Percentiles rank a stretch among this genome's conserved stretches.
These are phyloP conservation scores for Aspergillus caelatus DNA, from an alignment of 2,329 filamentous ascomycete genomes.

Conservation along the genomic window DNA sequence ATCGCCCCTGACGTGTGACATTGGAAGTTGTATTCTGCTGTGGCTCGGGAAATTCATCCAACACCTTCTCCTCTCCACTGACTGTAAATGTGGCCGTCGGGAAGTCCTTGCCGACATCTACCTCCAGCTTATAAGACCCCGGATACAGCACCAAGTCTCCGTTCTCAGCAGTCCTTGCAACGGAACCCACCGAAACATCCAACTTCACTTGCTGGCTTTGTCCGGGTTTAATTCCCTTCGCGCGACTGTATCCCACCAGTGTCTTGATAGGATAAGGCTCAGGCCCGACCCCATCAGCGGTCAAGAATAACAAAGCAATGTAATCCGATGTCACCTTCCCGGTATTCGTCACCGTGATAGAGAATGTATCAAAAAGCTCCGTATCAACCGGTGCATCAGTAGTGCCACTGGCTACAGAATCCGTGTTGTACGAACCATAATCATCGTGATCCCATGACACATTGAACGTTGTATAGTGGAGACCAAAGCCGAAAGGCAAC, in stretches of 20 bases:
- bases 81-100: neutral
- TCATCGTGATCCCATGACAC: constrained; percentile 5
- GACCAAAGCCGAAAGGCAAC: constrained; percentile 41
- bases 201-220: constrained; percentile 25
- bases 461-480: constrained; percentile 45
- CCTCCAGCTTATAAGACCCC: constrained; percentile 28
- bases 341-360: constrained; percentile 33
- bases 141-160: constrained; percentile 39
- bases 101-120: constrained; percentile 7
- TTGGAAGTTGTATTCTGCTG: neutral
- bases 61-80: neutral
- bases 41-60: neutral
- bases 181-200: constrained; percentile 32
- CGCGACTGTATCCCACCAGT: constrained; percentile 33
- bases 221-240: constrained; percentile 22
- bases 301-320: constrained; percentile 36
- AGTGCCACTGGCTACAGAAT: neutral
- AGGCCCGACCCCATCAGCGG: constrained; percentile 31
- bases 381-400: neutral
- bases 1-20: neutral
- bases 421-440: constrained; percentile 6
- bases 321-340: constrained; percentile 38
- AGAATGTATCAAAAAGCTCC: constrained; percentile 28
- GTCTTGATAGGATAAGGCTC: constrained; percentile 39
- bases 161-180: constrained; percentile 33